phyloP scores from a whole-genome alignment of 805 yeast genomes.

The Komagataella phaffii region DNA sequence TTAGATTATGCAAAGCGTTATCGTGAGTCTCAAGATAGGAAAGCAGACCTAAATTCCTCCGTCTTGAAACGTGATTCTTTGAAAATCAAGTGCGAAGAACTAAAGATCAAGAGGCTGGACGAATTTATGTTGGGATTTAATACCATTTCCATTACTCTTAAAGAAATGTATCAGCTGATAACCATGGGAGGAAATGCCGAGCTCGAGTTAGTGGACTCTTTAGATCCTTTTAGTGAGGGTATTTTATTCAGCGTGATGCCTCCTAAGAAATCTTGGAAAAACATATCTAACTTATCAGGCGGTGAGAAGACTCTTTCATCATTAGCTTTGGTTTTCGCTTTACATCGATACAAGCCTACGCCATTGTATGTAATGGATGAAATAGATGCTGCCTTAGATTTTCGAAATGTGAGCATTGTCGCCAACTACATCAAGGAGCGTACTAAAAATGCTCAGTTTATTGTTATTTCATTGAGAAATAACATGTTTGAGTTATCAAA shows the following conservation, averaged over 20 bases:
- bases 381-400: constrained; percentile 96
- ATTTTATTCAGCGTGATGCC: constrained; percentile 97
- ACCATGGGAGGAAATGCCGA: constrained; percentile 99
- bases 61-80: constrained; percentile 52
- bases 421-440: constrained; percentile 94
- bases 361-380: constrained; percentile 98
- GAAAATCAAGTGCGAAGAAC: constrained; percentile 47
- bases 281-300: constrained; percentile 88
- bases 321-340: constrained; percentile 87
- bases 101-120: constrained; percentile 61
- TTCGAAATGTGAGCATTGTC: constrained; percentile 91
- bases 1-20: constrained; percentile 63
- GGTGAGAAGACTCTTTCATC: constrained; percentile 96
- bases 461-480: constrained; percentile 88
- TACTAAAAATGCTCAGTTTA: constrained; percentile 91
- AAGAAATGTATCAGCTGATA: constrained; percentile 96
- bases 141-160: constrained; percentile 72
- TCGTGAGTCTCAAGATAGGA: constrained; percentile 49
- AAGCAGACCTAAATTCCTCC: constrained; percentile 54
- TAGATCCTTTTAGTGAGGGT: constrained; percentile 98
- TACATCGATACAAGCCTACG: constrained; percentile 92
- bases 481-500: constrained; percentile 97
- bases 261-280: constrained; percentile 95
- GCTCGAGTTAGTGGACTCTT: constrained; percentile 83
- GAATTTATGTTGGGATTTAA: constrained; percentile 93